Evolutionary conservation across 1,284 basidiomycete genomes (phyloP).

Genomic region (Sanguinoderma infundibulare): DNA sequence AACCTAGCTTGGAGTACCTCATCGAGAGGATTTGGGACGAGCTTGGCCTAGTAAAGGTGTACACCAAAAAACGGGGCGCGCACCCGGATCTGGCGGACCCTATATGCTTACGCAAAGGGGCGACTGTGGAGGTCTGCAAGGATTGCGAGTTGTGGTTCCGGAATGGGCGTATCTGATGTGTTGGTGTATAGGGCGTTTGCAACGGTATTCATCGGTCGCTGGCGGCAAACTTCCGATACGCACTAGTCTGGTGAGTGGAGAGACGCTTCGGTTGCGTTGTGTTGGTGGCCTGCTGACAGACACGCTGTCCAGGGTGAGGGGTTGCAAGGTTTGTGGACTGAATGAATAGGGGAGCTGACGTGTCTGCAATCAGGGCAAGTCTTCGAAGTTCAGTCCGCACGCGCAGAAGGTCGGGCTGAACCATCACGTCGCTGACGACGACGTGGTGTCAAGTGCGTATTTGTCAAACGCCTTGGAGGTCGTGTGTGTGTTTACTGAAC

Average conservation of each 20-base stretch:
- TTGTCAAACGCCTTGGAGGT: background rate
- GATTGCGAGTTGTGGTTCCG: background rate
- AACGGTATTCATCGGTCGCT: slow-evolving; percentile 91
- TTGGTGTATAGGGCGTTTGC: slow-evolving; percentile 70
- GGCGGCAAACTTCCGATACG: slow-evolving; percentile 90
- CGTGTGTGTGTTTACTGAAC: slow-evolving; percentile 6
- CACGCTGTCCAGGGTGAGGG: slow-evolving; percentile 22
- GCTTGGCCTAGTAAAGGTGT: slow-evolving; percentile 87
- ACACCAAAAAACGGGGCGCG: slow-evolving; percentile 96
- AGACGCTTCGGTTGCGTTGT: slow-evolving; percentile 17
- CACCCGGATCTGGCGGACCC: slow-evolving; percentile 92
- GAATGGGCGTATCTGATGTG: slow-evolving; percentile 16
- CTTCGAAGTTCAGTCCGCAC: slow-evolving; percentile 89
- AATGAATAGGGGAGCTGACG: slow-evolving; percentile 16
- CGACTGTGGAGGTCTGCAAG: slow-evolving; percentile 84
- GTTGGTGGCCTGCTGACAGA: slow-evolving; percentile 19
- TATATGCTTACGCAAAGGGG: slow-evolving; percentile 90
- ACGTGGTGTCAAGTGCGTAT: slow-evolving; percentile 88
- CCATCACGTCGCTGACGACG: slow-evolving; percentile 92
- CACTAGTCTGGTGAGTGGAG: slow-evolving; percentile 79
- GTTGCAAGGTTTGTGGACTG: background rate
- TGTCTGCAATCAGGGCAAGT: slow-evolving; percentile 68
- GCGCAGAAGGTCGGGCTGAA: slow-evolving; percentile 92
- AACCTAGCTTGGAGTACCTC: slow-evolving; percentile 79
- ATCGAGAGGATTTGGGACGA: slow-evolving; percentile 92